Base-by-base conservation (phyloP, 352 stramenopile genomes). In the Phytopythium mirpurense region DNA sequence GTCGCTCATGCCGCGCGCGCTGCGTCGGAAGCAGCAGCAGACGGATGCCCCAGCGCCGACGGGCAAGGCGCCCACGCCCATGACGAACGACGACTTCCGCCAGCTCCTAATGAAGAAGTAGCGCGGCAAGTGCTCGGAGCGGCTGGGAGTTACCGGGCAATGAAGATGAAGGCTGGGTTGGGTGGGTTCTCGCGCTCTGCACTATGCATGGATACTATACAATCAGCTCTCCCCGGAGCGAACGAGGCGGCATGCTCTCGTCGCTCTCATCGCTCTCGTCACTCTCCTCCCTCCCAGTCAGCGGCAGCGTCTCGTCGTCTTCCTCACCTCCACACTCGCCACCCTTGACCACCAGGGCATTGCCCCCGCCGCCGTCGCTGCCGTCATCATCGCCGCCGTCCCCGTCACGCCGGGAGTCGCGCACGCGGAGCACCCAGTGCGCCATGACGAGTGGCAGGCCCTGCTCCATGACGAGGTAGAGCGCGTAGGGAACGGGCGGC, bases 51-150 rank as follows among this genome's bases (percentile, higher is more conserved):
- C n/a, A n/a, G n/a, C n/a, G n/a, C n/a, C n/a, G n/a, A n/a, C n/a
- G n/a, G n/a, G n/a, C n/a, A n/a, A n/a, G n/a, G n/a, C n/a, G n/a
- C n/a, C n/a, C n/a, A 73, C 48, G 23, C 67, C 73, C 3, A 87
- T 86, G 61, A 81, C 68, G n/a, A 89, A 89, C 55, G 78, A 74
- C 15, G 78, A 89, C 32, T 89, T 89, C 31, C 78, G 78, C 40
- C 77, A 81, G 40, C 62, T 89, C 55, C 57, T 89, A 41, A 60
- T 84, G 42, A 78, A 72, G 42, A 70, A 70, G 56, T 75, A 49
- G 45, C 23, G 18, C 14, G 5, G 29, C n/a, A n/a, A n/a, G n/a
- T n/a, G n/a, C n/a, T n/a, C n/a, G n/a, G n/a, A n/a, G n/a, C n/a
- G n/a, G n/a, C n/a, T n/a, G n/a, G n/a, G n/a, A n/a, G n/a, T n/a